Percentiles rank a stretch among this genome's conserved stretches.
Conservation (phyloP, 164 flowering plant genomes). For the Taxillus chinensis region DNA sequence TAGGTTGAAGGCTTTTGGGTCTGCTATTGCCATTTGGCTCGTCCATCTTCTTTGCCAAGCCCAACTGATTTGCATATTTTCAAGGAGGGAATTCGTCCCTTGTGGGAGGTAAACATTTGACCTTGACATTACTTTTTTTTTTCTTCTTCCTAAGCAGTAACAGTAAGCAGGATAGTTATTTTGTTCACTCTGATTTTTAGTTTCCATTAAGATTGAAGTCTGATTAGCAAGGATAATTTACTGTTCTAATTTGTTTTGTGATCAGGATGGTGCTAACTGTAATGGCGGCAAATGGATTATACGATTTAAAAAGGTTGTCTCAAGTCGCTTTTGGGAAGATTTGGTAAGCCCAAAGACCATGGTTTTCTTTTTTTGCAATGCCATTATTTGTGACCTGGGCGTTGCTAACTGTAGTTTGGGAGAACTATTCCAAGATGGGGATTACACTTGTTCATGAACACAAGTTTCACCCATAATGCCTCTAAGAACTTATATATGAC, state of each 20-base stretch:
- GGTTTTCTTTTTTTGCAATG: background rate
- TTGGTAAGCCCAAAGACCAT: constrained; percentile 37
- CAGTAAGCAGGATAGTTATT: no score
- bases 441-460: no score
- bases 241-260: constrained; percentile 8
- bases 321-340: constrained; percentile 98
- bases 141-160: background rate
- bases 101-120: constrained; percentile 75
- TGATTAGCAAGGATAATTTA: background rate
- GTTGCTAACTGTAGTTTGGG: no score
- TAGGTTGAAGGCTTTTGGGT: constrained; percentile 97
- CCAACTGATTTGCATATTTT: constrained; percentile 98
- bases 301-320: constrained; percentile 73
- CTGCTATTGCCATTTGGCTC: constrained; percentile 90
- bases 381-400: no score
- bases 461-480: no score
- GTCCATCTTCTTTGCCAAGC: constrained; percentile 76
- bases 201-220: background rate
- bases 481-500: no score
- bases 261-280: constrained; percentile 70
- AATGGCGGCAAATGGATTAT: constrained; percentile 97
- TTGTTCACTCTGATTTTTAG: no score
- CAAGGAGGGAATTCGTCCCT: constrained; percentile 93
- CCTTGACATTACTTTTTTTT: constrained; percentile 1
- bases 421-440: no score